A percentile compares a stretch with the other conserved stretches of the same genome.
Conservation (phyloP, 2,329 filamentous ascomycete genomes). For the Aspergillus thermomutatus region DNA sequence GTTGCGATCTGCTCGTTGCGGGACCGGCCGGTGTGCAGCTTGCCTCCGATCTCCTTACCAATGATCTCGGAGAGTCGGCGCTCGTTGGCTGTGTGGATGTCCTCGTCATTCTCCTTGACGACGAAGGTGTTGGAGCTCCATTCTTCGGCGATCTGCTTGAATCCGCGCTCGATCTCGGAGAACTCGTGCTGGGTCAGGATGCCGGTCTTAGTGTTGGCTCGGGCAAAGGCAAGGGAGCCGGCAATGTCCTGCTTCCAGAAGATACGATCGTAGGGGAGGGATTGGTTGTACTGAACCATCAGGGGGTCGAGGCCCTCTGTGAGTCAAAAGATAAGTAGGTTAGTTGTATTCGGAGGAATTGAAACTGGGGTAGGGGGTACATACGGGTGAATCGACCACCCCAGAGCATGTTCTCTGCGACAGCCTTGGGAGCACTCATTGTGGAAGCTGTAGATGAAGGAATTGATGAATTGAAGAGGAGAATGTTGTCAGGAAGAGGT, state of each 20-base stretch:
- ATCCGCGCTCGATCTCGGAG: constrained; percentile 67
- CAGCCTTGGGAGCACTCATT: constrained; percentile 36
- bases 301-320: constrained; percentile 76
- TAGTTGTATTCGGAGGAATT: constrained; percentile 16
- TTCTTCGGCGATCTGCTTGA: constrained; percentile 53
- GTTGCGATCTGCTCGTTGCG: constrained; percentile 88
- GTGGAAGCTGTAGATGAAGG: constrained; percentile 11
- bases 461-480: constrained; percentile 6
- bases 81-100: constrained; percentile 69
- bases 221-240: constrained; percentile 76
- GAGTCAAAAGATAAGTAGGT: constrained; percentile 11
- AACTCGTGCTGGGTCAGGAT: constrained; percentile 75
- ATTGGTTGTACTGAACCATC: constrained; percentile 82
- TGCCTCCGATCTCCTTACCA: constrained; percentile 78
- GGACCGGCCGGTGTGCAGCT: constrained; percentile 83
- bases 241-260: constrained; percentile 79
- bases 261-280: constrained; percentile 71
- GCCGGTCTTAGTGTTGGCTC: constrained; percentile 71
- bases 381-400: constrained; percentile 60
- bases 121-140: constrained; percentile 40
- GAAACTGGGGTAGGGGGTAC: constrained; percentile 12
- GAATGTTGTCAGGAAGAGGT: not conserved
- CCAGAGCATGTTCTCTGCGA: constrained; percentile 56
- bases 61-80: constrained; percentile 77
- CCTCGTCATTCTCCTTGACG: constrained; percentile 46